phyloP scores from a whole-genome alignment of 192 early-diverging fungal species.

The Entomortierella lignicola region DNA sequence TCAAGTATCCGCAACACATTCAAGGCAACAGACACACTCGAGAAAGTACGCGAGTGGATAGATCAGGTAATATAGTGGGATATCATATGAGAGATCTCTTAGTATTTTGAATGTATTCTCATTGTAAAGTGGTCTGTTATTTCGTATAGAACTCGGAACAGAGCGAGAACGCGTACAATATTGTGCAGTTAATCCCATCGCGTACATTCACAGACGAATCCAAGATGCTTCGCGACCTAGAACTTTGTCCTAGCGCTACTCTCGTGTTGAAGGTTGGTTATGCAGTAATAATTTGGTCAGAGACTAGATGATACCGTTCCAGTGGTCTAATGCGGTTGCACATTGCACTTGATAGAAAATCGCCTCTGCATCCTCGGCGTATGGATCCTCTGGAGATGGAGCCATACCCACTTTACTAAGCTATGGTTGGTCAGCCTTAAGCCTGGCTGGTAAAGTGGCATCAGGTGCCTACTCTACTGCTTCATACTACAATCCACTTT shows the following conservation, averaged over 20 bases:
- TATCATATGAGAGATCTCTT: too few relatives aligned
- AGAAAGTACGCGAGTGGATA: slow-evolving; percentile 41
- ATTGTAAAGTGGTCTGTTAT: not conserved
- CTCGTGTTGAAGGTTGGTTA: slow-evolving; percentile 38
- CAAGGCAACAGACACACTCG: slow-evolving; percentile 47
- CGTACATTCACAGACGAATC: slow-evolving; percentile 50
- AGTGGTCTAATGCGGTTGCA: too few relatives aligned
- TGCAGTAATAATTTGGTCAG: too few relatives aligned
- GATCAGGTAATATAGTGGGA: slow-evolving; percentile 14
- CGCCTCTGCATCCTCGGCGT: slow-evolving; percentile 19
- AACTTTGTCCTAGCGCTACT: slow-evolving; percentile 50
- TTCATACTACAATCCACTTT: slow-evolving; percentile 41
- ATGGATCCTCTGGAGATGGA: slow-evolving; percentile 18
- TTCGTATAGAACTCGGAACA: slow-evolving; percentile 23
- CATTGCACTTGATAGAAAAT: slow-evolving; percentile 17
- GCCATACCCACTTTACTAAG: slow-evolving; percentile 16
- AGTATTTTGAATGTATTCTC: too few relatives aligned
- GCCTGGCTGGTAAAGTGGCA: slow-evolving; percentile 37
- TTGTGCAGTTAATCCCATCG: slow-evolving; percentile 39
- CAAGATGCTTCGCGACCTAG: slow-evolving; percentile 49
- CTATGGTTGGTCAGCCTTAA: slow-evolving; percentile 48
- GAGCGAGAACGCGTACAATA: slow-evolving; percentile 34
- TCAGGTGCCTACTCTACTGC: slow-evolving; percentile 34
- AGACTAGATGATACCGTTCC: not conserved
- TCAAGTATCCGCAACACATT: slow-evolving; percentile 50